Conservation (phyloP, 441 rosid genomes). For the Corymbia citriodora region DNA sequence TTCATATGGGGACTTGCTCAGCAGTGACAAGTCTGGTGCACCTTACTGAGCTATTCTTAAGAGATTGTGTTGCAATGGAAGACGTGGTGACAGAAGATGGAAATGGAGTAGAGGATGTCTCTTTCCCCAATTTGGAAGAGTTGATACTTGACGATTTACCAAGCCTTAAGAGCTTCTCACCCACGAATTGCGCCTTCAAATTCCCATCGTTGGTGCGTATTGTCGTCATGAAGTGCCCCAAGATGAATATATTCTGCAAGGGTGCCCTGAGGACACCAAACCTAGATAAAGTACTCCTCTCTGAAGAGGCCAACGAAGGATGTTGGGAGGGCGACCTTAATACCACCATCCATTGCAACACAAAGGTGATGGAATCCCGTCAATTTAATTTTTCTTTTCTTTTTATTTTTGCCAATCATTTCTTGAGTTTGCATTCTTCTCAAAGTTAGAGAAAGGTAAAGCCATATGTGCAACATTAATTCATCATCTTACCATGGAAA, state of each 20-base stretch:
- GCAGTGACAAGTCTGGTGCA: neutral
- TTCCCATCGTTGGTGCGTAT: neutral
- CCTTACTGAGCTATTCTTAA: neutral
- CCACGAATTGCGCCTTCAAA: neutral
- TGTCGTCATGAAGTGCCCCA: neutral
- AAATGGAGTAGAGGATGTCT: neutral
- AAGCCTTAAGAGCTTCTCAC: neutral
- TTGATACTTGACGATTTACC: neutral
- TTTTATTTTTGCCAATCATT: neutral
- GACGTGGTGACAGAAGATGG: neutral
- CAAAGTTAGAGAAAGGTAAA: rapidly evolving
- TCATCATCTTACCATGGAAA: neutral
- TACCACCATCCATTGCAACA: neutral
- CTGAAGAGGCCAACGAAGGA: rapidly evolving
- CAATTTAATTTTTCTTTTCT: rapidly evolving
- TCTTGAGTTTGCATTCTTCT: neutral
- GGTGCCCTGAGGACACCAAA: neutral
- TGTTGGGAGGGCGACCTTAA: neutral
- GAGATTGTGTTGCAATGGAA: too few species aligned
- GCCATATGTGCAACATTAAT: neutral
- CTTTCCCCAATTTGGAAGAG: neutral
- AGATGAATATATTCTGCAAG: neutral
- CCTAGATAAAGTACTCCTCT: neutral
- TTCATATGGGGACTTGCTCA: neutral
- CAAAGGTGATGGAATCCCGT: too few species aligned